Conservation (phyloP, 2,329 filamentous ascomycete species). For the Sporothrix pseudoabietina region DNA sequence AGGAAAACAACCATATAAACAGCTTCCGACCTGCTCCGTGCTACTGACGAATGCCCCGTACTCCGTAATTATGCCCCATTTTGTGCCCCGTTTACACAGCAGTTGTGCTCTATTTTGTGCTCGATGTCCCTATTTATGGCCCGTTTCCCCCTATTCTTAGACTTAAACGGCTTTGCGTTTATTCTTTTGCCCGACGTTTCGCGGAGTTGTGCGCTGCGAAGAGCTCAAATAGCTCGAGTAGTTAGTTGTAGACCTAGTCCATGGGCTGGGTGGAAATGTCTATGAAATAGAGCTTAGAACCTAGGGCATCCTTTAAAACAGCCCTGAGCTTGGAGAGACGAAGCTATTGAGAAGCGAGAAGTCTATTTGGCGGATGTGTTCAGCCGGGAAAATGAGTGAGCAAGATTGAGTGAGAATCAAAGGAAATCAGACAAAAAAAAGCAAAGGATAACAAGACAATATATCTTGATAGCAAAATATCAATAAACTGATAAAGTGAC, state of each 20-base stretch:
- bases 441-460: too few species aligned
- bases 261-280: background rate
- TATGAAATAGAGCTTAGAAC: too few species aligned
- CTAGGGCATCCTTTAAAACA: background rate
- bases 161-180: too few species aligned
- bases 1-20: background rate
- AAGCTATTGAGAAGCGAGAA: background rate
- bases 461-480: background rate
- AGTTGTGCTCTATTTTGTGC: background rate
- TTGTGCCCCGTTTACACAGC: background rate
- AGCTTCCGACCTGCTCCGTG: background rate
- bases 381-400: background rate
- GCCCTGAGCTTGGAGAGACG: background rate
- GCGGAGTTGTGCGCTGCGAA: conserved; percentile 3
- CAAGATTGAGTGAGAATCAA: background rate
- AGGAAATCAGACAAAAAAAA: too few species aligned
- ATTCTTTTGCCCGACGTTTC: background rate
- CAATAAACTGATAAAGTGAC: too few species aligned
- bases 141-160: background rate
- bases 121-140: background rate
- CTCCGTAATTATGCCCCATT: background rate
- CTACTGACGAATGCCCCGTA: background rate
- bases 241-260: background rate
- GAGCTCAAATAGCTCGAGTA: background rate
- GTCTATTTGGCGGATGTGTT: background rate